phyloP scores from a whole-genome alignment of 495 filamentous ascomycete genomes.

The Penicillium manginii region DNA sequence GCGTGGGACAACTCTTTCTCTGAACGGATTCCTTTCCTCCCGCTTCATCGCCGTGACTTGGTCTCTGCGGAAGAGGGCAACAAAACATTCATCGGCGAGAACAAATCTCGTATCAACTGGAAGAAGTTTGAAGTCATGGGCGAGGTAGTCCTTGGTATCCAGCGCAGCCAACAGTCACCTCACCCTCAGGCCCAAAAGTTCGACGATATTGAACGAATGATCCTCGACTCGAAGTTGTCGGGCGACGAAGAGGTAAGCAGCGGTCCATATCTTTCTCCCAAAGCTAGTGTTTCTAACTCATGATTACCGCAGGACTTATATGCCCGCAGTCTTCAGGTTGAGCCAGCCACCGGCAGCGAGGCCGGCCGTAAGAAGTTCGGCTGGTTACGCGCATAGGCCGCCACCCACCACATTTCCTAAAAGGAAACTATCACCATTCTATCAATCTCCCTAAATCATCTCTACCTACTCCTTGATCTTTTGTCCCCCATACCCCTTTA shows the following conservation, averaged over 20 bases:
- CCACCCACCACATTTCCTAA: not conserved
- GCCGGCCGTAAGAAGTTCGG: constrained; percentile 47
- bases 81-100: constrained; percentile 77
- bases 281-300: constrained; percentile 17
- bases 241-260: constrained; percentile 54
- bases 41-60: constrained; percentile 86
- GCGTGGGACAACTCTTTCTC: constrained; percentile 94
- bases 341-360: constrained; percentile 47
- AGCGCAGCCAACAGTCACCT: constrained; percentile 84
- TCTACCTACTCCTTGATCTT: not conserved
- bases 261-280: not conserved
- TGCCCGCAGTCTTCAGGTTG: constrained; percentile 49
- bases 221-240: constrained; percentile 67
- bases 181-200: constrained; percentile 71
- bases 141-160: constrained; percentile 85
- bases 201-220: constrained; percentile 67
- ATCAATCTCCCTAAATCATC: not conserved
- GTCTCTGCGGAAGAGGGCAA: constrained; percentile 93
- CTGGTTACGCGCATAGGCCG: constrained; percentile 43
- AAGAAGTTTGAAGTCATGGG: constrained; percentile 97
- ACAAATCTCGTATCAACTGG: constrained; percentile 87
- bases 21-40: constrained; percentile 90
- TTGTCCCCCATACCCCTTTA: constrained; percentile 15
- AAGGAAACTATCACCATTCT: not conserved
- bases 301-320: constrained; percentile 41